Evolutionary conservation across 129 eudicot genomes (phyloP).

Genomic region (Artemisia argyi): DNA sequence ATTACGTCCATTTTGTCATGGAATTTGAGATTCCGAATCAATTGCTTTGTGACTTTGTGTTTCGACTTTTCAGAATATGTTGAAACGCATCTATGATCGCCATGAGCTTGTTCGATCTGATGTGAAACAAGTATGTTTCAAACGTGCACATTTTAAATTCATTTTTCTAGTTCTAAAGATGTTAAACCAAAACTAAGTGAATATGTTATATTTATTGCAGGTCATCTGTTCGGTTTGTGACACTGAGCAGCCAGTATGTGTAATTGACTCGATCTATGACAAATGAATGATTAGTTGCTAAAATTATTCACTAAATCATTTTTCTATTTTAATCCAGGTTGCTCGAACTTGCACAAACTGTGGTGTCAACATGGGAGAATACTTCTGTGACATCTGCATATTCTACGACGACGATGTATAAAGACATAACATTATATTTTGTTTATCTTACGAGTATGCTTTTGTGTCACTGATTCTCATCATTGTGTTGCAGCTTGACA

Average conservation of each 20-base stretch:
- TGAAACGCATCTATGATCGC: constrained; percentile 56
- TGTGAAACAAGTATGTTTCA: constrained; percentile 69
- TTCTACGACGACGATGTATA: constrained; percentile 95
- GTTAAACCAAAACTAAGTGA: neutral
- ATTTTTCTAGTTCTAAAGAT: neutral
- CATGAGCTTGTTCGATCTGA: constrained; percentile 78
- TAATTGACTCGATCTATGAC: constrained; percentile 9
- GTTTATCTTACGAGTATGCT: neutral
- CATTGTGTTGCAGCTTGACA: constrained; percentile 55
- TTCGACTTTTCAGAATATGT: constrained; percentile 51
- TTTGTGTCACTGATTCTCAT: constrained; percentile 1
- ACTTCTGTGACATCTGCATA: constrained; percentile 84
- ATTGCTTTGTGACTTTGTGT: neutral
- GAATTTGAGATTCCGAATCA: constrained; percentile 8
- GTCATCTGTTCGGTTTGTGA: constrained; percentile 94
- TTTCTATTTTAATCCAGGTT: constrained; percentile 47
- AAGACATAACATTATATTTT: neutral
- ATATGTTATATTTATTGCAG: constrained; percentile 40
- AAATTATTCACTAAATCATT: neutral
- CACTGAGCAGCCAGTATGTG: constrained; percentile 85
- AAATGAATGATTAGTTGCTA: neutral
- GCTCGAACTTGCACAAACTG: constrained; percentile 81
- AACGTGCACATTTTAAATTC: neutral
- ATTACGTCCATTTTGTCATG: neutral
- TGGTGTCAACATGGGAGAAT: constrained; percentile 98